A percentile compares a stretch with the other conserved stretches of the same genome.
phyloP scores from a whole-genome alignment of 208 protist species.

The Trypanosoma vivax region DNA sequence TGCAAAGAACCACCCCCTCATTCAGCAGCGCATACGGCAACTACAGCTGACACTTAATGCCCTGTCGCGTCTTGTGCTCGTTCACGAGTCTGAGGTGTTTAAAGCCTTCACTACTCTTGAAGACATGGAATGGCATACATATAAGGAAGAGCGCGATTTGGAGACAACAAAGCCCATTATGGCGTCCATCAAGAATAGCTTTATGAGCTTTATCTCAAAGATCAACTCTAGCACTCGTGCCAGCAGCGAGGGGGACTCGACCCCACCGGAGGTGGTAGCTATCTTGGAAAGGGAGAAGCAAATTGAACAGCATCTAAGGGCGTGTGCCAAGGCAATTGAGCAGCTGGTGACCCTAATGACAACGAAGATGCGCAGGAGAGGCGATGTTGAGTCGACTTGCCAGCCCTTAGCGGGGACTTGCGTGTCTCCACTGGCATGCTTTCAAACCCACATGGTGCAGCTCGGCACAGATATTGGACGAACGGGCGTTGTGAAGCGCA shows the following conservation, averaged over 20 bases:
- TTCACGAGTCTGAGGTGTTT: constrained; percentile 20
- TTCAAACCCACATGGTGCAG: constrained; percentile 13
- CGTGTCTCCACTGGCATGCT: constrained; percentile 18
- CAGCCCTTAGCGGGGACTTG: not conserved
- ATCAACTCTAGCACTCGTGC: constrained; percentile 1
- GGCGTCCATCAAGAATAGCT: constrained; percentile 8
- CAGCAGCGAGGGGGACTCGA: not conserved
- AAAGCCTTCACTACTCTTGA: constrained; percentile 26
- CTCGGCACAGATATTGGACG: not conserved
- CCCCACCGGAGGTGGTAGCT: constrained; percentile 6
- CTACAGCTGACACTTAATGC: constrained; percentile 24
- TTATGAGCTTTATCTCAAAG: constrained; percentile 12
- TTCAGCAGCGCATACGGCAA: constrained; percentile 18
- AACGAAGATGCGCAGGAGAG: constrained; percentile 3
- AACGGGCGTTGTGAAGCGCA: constrained; percentile 13
- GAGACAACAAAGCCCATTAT: constrained; percentile 13
- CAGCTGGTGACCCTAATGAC: constrained; percentile 2
- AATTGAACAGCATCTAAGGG: constrained; percentile 6
- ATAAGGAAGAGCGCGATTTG: constrained; percentile 3
- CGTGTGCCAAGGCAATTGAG: constrained; percentile 5
- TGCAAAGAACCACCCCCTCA: constrained; percentile 6
- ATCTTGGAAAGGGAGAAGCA: constrained; percentile 11
- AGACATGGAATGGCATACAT: constrained; percentile 16
- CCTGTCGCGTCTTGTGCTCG: constrained; percentile 12
- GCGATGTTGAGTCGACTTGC: constrained; percentile 9